Percentiles rank a stretch among this genome's conserved stretches.
Evolutionary conservation across 805 yeast genomes (phyloP).

Genomic region (Kazachstania martiniae): DNA sequence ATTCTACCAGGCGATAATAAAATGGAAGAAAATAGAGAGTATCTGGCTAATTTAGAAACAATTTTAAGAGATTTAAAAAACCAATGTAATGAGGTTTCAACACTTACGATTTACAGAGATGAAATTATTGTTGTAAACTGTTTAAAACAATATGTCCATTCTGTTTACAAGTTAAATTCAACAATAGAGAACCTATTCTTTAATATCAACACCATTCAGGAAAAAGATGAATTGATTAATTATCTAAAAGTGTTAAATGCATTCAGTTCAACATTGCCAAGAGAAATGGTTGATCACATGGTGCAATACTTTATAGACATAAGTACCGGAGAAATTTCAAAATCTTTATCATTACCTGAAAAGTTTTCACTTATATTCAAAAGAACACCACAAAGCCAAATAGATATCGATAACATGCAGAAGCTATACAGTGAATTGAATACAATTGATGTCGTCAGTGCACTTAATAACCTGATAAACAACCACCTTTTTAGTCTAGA

Average conservation of each 20-base stretch:
- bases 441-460: slow-evolving; percentile 28
- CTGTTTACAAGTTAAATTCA: slow-evolving; percentile 19
- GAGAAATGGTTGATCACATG: slow-evolving; percentile 27
- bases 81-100: slow-evolving; percentile 48
- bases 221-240: slow-evolving; percentile 21
- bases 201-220: slow-evolving; percentile 8
- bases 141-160: slow-evolving; percentile 26
- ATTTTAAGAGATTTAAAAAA: slow-evolving; percentile 63
- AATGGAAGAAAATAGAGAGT: slow-evolving; percentile 28
- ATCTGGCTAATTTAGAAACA: slow-evolving; percentile 61
- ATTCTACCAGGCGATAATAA: slow-evolving; percentile 18
- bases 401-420: slow-evolving; percentile 31
- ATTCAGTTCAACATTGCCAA: slow-evolving; percentile 33
- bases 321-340: slow-evolving; percentile 26
- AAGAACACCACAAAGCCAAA: slow-evolving; percentile 29
- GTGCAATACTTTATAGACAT: slow-evolving; percentile 30
- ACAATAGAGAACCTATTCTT: slow-evolving; percentile 22
- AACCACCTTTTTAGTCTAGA: slow-evolving; percentile 11
- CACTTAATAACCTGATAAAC: slow-evolving; percentile 31
- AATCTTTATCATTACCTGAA: slow-evolving; percentile 24
- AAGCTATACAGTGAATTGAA: slow-evolving; percentile 33
- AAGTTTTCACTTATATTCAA: slow-evolving; percentile 31
- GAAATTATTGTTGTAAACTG: slow-evolving; percentile 21
- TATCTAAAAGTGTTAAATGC: slow-evolving; percentile 28
- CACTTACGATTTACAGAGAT: slow-evolving; percentile 33